Percentiles rank a stretch among this genome's conserved stretches.
These are phyloP conservation scores for Butyriboletus appendiculatus DNA, from an alignment of 1,284 basidiomycete genomes.

Conservation along the genomic window DNA sequence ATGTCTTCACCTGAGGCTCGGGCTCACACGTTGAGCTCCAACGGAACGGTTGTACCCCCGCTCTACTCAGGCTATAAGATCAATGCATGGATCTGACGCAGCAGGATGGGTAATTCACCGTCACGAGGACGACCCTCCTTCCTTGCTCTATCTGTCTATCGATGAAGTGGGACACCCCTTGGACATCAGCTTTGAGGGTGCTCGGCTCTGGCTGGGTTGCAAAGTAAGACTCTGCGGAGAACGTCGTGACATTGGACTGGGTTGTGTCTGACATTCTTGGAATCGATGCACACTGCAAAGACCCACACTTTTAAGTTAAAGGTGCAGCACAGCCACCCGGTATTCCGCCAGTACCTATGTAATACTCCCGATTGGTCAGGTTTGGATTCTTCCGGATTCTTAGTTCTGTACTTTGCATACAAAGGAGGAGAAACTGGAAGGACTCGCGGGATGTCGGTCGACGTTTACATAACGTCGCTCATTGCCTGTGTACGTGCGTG, in stretches of 20 bases:
- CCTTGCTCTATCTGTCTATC: slow-evolving; percentile 60
- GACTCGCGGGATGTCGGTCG: too few relatives aligned
- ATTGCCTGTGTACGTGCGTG: too few relatives aligned
- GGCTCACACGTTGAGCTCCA: slow-evolving; percentile 95
- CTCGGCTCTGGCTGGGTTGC: slow-evolving; percentile 77
- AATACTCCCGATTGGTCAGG: too few relatives aligned
- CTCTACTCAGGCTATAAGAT: slow-evolving; percentile 54
- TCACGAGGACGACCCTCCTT: slow-evolving; percentile 89
- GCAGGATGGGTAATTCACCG: slow-evolving; percentile 56
- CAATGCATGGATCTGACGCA: slow-evolving; percentile 8
- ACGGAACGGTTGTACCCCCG: slow-evolving; percentile 92
- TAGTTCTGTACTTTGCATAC: too few relatives aligned
- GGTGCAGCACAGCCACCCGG: slow-evolving; percentile 14
- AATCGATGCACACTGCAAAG: not conserved
- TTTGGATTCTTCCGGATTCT: too few relatives aligned
- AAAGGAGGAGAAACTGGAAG: too few relatives aligned
- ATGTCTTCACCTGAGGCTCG: slow-evolving; percentile 5
- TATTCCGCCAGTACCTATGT: not conserved
- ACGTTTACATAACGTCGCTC: too few relatives aligned
- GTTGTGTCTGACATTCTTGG: slow-evolving; percentile 19
- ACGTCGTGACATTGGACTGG: slow-evolving; percentile 34
- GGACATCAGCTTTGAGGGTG: slow-evolving; percentile 66
- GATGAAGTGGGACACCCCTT: slow-evolving; percentile 71
- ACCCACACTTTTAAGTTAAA: not conserved
- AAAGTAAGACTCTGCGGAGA: slow-evolving; percentile 88